These are phyloP conservation scores for Galeopsis tetrahit DNA, from an alignment of 257 asterid species.

Conservation along the genomic window DNA sequence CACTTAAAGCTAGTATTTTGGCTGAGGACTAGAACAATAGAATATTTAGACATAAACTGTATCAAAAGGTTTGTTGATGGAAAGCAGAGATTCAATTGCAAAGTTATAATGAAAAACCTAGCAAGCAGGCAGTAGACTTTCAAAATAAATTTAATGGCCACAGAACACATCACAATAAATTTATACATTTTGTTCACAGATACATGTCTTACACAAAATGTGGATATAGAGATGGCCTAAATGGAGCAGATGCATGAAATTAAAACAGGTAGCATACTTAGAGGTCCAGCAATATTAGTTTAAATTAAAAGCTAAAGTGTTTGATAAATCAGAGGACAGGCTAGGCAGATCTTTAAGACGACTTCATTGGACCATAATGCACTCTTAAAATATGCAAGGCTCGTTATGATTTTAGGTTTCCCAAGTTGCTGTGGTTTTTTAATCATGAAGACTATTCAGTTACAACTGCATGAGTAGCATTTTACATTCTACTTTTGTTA, in stretches of 20 bases:
- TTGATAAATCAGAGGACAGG: background rate
- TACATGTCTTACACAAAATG: background rate
- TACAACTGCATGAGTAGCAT: slow-evolving; percentile 12
- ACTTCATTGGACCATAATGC: background rate
- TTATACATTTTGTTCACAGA: background rate
- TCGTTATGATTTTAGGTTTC: background rate
- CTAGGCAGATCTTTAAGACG: background rate
- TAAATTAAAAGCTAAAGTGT: background rate
- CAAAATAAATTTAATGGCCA: background rate
- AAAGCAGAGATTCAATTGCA: too few species aligned
- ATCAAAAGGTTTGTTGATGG: slow-evolving; percentile 4
- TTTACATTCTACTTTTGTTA: background rate
- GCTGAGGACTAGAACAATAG: background rate
- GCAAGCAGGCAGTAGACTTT: slow-evolving; percentile 16
- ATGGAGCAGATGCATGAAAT: slow-evolving; percentile 8
- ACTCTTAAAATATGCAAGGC: background rate
- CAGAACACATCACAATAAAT: slow-evolving; percentile 1
- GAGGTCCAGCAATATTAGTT: background rate
- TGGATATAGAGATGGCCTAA: background rate
- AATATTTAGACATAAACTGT: background rate
- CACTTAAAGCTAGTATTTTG: slow-evolving; percentile 19
- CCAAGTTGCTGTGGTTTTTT: background rate
- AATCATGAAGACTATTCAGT: background rate
- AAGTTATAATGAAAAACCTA: slow-evolving; percentile 14
- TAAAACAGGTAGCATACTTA: background rate